Conservation (phyloP, 164 flowering plant genomes). For the Piper longum region DNA sequence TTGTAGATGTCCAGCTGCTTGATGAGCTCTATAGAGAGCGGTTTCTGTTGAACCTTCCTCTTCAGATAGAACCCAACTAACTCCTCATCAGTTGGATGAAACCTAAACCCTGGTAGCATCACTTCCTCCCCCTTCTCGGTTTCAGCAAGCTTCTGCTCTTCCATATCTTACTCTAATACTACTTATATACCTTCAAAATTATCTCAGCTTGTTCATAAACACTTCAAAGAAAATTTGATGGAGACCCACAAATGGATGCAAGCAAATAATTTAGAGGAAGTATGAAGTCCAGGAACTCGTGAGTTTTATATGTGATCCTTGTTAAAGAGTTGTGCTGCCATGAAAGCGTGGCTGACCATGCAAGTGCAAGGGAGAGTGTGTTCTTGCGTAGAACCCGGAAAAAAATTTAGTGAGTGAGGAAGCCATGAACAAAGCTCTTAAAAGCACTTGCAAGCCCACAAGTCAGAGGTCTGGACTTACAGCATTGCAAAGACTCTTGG, state of each 20-base stretch:
- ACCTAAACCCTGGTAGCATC: slow-evolving; percentile 63
- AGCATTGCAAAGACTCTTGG: slow-evolving; percentile 13
- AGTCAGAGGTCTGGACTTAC: slow-evolving; percentile 15
- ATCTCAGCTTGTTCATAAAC: neutral
- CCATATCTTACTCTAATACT: slow-evolving; percentile 15
- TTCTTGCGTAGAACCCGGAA: slow-evolving; percentile 19
- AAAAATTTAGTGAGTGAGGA: slow-evolving; percentile 4
- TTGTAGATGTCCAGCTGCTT: slow-evolving; percentile 69
- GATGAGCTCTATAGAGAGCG: slow-evolving; percentile 58
- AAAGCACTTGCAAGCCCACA: slow-evolving; percentile 7
- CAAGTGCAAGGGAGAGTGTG: slow-evolving; percentile 33
- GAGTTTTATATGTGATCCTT: slow-evolving; percentile 19
- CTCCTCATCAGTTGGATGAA: slow-evolving; percentile 86
- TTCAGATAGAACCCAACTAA: slow-evolving; percentile 62
- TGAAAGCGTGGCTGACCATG: slow-evolving; percentile 77
- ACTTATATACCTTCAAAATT: neutral
- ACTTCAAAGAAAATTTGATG: neutral
- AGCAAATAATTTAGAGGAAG: neutral
- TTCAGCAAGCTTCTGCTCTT: slow-evolving; percentile 20
- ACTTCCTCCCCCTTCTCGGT: slow-evolving; percentile 41
- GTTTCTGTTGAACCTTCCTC: slow-evolving; percentile 53
- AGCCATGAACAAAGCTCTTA: slow-evolving; percentile 7
- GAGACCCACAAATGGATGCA: neutral
- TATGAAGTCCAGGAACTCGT: slow-evolving; percentile 4
- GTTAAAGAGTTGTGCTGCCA: slow-evolving; percentile 40